These are phyloP conservation scores for Sesbania bispinosa DNA, from an alignment of 306 rosid genomes.

Conservation along the genomic window DNA sequence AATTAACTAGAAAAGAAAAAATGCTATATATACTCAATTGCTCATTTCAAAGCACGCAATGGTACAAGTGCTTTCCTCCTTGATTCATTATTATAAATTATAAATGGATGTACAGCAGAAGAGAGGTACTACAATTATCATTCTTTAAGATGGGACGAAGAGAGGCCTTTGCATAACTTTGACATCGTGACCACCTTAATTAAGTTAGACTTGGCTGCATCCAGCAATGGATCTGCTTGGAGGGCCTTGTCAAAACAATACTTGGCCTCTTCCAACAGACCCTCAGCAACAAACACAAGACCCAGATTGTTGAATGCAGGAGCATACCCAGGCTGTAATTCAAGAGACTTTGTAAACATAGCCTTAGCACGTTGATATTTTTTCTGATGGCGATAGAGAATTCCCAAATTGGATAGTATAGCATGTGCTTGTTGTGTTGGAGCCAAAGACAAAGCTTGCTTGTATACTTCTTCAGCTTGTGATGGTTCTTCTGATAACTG, in stretches of 20 bases:
- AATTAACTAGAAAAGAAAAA: neutral
- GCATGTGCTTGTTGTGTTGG: constrained; percentile 61
- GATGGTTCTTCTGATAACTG: constrained; percentile 72
- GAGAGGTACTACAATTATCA: constrained; percentile 19
- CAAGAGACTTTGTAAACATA: constrained; percentile 85
- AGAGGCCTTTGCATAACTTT: constrained; percentile 43
- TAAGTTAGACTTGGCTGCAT: constrained; percentile 85
- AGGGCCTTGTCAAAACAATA: constrained; percentile 84
- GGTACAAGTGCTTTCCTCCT: constrained; percentile 22
- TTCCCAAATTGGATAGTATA: constrained; percentile 80
- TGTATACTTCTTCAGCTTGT: constrained; percentile 77
- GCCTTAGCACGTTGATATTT: constrained; percentile 86
- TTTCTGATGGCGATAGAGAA: constrained; percentile 80
- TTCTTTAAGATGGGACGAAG: constrained; percentile 39
- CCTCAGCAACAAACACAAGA: constrained; percentile 90
- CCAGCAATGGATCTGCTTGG: constrained; percentile 73
- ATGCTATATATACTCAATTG: neutral
- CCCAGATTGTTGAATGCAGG: constrained; percentile 92
- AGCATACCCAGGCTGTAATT: constrained; percentile 85
- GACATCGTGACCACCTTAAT: constrained; percentile 62
- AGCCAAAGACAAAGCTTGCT: constrained; percentile 68
- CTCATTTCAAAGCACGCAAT: constrained; percentile 10
- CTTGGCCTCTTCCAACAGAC: constrained; percentile 86
- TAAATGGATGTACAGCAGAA: constrained; percentile 10
- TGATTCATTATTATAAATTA: neutral